phyloP scores from a whole-genome alignment of 805 yeast genomes.

The Metschnikowia colocasiae region DNA sequence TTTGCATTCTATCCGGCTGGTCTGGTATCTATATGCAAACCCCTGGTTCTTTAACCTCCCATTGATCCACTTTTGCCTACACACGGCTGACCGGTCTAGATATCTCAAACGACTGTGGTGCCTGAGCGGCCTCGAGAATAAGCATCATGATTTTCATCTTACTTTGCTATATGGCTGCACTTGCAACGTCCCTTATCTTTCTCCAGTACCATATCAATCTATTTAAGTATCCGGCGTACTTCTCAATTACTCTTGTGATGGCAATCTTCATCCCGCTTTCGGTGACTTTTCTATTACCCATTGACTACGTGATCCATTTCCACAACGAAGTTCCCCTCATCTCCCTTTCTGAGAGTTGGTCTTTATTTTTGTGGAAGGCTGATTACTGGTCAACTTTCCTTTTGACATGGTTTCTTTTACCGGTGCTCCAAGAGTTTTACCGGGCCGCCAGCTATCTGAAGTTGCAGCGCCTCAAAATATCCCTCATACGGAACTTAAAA shows the following conservation, averaged over 20 bases:
- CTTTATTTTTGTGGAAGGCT: slow-evolving; percentile 60
- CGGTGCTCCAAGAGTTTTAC: slow-evolving; percentile 68
- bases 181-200: slow-evolving; percentile 29
- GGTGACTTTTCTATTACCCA: slow-evolving; percentile 67
- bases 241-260: slow-evolving; percentile 46
- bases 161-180: slow-evolving; percentile 27
- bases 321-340: slow-evolving; percentile 42
- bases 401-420: slow-evolving; percentile 76
- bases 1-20: not conserved
- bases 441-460: slow-evolving; percentile 63
- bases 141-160: slow-evolving; percentile 11
- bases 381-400: slow-evolving; percentile 78
- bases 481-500: slow-evolving; percentile 52
- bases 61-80: not conserved
- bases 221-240: slow-evolving; percentile 35
- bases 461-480: slow-evolving; percentile 47
- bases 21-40: not conserved
- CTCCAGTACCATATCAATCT: slow-evolving; percentile 36
- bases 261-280: slow-evolving; percentile 75
- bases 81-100: not conserved
- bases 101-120: not conserved
- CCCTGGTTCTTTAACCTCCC: too few species aligned
- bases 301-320: slow-evolving; percentile 60
- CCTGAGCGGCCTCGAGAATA: not conserved
- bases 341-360: slow-evolving; percentile 21